A percentile compares a stretch with the other conserved stretches of the same genome.
phyloP scores from a whole-genome alignment of 805 yeast genomes.

The Candida glaebosa region DNA sequence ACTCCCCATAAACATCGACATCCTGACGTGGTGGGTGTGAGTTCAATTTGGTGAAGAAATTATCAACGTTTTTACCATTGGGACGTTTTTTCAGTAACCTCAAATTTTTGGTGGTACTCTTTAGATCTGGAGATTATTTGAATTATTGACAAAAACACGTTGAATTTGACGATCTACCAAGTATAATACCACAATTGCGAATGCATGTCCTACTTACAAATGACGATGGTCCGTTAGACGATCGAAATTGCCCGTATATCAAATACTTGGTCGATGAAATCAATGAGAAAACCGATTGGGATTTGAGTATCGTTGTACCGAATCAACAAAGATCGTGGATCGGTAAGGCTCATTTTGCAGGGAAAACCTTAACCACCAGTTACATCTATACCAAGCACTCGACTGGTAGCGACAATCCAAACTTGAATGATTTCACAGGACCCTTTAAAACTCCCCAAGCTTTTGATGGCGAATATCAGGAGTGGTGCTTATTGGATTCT shows the following conservation, averaged over 20 bases:
- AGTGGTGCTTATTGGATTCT: conserved; percentile 86
- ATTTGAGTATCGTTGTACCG: conserved; percentile 80
- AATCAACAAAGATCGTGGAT: conserved; percentile 91
- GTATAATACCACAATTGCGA: background rate
- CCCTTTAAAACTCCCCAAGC: conserved; percentile 57
- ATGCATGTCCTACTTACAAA: conserved; percentile 70
- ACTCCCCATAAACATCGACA: conserved; percentile 63
- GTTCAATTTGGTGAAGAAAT: no score
- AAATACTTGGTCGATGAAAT: conserved; percentile 76
- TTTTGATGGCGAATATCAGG: conserved; percentile 47
- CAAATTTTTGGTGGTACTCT: background rate
- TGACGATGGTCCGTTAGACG: conserved; percentile 94
- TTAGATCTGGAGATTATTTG: background rate
- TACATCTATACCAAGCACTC: conserved; percentile 55
- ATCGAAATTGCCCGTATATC: conserved; percentile 76
- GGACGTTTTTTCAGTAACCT: no score
- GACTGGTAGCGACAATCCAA: conserved; percentile 44
- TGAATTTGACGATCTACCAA: background rate
- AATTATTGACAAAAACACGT: no score
- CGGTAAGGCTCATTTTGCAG: conserved; percentile 94
- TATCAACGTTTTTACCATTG: no score
- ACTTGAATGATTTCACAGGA: conserved; percentile 53
- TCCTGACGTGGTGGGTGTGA: conserved; percentile 16
- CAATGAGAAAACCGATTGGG: conserved; percentile 69
- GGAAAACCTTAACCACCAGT: conserved; percentile 55